Evolutionary conservation across 192 early-diverging fungal genomes (phyloP).

Genomic region (Rhizophagus clarus): DNA sequence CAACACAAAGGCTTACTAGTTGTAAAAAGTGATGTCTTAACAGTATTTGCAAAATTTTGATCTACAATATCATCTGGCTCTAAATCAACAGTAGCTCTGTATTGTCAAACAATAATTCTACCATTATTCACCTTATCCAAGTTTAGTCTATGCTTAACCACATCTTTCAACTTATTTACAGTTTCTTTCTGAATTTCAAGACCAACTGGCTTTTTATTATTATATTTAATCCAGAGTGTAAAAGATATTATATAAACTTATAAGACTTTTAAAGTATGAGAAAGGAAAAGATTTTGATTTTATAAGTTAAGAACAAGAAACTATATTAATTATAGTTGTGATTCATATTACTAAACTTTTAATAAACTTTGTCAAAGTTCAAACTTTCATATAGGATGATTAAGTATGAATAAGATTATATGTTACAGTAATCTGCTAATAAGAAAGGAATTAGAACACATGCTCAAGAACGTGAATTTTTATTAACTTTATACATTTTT

Average conservation of each 20-base stretch:
- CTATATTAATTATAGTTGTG: background rate
- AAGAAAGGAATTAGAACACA: too few species aligned
- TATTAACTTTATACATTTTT: too few species aligned
- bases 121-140: background rate
- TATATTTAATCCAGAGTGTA: background rate
- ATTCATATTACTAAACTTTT: slow-evolving; percentile 4
- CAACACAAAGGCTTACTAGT: slow-evolving; percentile 4
- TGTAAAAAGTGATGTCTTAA: background rate
- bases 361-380: background rate
- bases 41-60: background rate
- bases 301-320: slow-evolving; percentile 8
- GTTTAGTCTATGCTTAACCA: background rate
- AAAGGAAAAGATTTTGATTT: background rate
- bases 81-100: background rate
- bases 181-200: background rate
- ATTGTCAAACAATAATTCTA: background rate
- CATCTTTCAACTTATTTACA: background rate
- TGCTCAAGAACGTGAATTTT: too few species aligned
- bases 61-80: background rate
- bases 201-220: background rate
- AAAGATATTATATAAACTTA: background rate
- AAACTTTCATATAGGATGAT: too few species aligned
- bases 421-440: too few species aligned
- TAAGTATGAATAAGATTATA: too few species aligned
- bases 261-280: background rate